Conservation (phyloP, 768 basidiomycete genomes). For the Lepiota venenata region DNA sequence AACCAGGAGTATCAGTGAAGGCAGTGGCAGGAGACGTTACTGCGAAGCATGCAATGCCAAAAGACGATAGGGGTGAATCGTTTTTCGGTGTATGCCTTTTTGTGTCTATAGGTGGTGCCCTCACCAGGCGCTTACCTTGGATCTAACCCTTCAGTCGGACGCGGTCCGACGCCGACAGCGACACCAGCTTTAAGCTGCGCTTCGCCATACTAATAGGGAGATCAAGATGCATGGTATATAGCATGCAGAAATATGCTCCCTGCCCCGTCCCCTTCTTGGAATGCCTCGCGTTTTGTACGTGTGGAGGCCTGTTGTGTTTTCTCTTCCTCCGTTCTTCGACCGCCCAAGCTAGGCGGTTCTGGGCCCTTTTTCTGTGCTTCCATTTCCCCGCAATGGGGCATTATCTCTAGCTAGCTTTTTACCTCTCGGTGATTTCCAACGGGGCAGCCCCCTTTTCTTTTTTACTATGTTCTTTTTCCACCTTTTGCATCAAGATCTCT, state of each 20-base stretch:
- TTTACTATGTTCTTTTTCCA: not conserved
- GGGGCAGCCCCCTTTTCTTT: not conserved
- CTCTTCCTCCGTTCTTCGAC: not conserved
- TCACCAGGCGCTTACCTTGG: not conserved
- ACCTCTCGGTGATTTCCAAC: not conserved
- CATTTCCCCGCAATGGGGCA: not conserved
- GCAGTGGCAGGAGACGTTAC: conserved; percentile 27
- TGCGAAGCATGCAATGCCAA: conserved; percentile 38
- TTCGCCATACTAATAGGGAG: not conserved
- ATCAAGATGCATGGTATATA: not conserved
- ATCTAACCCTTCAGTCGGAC: not conserved
- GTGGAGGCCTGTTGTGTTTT: not conserved
- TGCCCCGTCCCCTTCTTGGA: not conserved
- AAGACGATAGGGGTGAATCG: not conserved
- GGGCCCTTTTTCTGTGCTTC: not conserved
- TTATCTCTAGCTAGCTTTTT: not conserved
- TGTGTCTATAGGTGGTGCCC: not conserved
- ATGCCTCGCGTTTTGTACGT: not conserved
- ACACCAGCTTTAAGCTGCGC: not conserved
- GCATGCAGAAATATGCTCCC: not conserved
- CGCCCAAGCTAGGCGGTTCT: not conserved
- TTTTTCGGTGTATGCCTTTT: not conserved
- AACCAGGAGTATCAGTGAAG: conserved; percentile 24
- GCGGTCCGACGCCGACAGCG: not conserved
- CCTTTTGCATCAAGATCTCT: not conserved